Conservation (phyloP, 345 rosid species). For the Dipteronia sinensis region DNA sequence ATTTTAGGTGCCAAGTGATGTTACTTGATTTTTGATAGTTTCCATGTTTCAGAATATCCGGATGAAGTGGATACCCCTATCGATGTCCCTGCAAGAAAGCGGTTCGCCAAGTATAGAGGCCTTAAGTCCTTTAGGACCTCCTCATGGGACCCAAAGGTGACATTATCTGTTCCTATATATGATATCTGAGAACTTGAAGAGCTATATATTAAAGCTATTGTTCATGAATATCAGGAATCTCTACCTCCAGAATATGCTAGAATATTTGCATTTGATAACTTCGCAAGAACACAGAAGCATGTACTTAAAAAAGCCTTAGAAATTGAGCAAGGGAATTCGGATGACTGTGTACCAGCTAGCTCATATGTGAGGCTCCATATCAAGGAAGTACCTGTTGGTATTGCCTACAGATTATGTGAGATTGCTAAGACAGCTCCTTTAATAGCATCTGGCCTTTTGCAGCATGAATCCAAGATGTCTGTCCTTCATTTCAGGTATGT, state of each 20-base stretch:
- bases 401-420: constrained; percentile 59
- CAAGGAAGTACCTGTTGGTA: constrained; percentile 61
- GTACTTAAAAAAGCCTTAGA: constrained; percentile 63
- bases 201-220: constrained; percentile 19
- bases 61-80: constrained; percentile 94
- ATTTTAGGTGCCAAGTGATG: neutral
- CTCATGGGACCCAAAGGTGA: constrained; percentile 92
- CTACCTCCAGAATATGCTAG: constrained; percentile 89
- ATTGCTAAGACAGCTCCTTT: constrained; percentile 50
- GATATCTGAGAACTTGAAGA: constrained; percentile 1
- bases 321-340: constrained; percentile 54
- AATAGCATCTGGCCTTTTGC: constrained; percentile 82
- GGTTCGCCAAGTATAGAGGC: constrained; percentile 91
- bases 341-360: constrained; percentile 60
- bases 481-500: constrained; percentile 91
- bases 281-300: constrained; percentile 78
- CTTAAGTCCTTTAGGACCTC: constrained; percentile 95
- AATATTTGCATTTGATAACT: constrained; percentile 90
- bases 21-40: neutral
- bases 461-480: constrained; percentile 97
- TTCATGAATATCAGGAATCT: constrained; percentile 68
- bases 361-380: constrained; percentile 73
- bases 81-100: constrained; percentile 86
- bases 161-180: constrained; percentile 11
- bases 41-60: constrained; percentile 68